Base-by-base conservation (phyloP, 306 rosid species). In the Acacia crassicarpa region DNA sequence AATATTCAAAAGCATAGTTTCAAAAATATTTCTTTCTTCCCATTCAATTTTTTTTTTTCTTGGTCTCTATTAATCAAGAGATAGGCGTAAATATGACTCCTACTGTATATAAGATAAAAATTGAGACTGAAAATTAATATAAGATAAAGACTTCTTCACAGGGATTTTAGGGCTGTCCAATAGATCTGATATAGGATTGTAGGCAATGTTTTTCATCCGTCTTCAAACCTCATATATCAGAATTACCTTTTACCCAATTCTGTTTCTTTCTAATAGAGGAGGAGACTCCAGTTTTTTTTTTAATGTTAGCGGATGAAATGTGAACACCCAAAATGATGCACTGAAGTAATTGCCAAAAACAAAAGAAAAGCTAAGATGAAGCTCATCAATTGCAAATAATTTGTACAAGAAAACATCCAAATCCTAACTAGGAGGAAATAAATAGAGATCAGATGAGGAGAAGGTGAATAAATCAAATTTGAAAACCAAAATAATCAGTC, bases 331-430 rank as follows among this genome's bases (percentile, higher is more conserved):
- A 73, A 20, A n/a, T n/a, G 62, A 27, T 56, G 0, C 65, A 58
- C 65, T 22, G 14, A 58, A 22, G 15, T 22, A 58, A 58, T 58
- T 20, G 1, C 32, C 32, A 58, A 8, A 10, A 20, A 3, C 1
- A 49, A 48, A 54, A 6, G 27, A 58, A 51, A 74, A 35, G 79
- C 33, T 63, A 74, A 74, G n/a, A 41, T 51, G 68, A 75, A 79
- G 68, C 66, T 53, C 84, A 74, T 83, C 79, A 79, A 79, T 78
- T 53, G 85, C 92, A 84, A 83, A 83, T 82, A 82, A 77, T 90
- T 90, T 90, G 85, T 90, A 87, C 94, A 90, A 38, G 61, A 79
- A 38, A 87, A 84, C 83, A 85, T 79, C 85, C 78, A 88, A 83
- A 88, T 75, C 82, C 83, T 72, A 63, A 75, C 27, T 68, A 43